Evolutionary conservation across 192 early-diverging fungal species (phyloP).

Genomic region (Backusella psychrophila): DNA sequence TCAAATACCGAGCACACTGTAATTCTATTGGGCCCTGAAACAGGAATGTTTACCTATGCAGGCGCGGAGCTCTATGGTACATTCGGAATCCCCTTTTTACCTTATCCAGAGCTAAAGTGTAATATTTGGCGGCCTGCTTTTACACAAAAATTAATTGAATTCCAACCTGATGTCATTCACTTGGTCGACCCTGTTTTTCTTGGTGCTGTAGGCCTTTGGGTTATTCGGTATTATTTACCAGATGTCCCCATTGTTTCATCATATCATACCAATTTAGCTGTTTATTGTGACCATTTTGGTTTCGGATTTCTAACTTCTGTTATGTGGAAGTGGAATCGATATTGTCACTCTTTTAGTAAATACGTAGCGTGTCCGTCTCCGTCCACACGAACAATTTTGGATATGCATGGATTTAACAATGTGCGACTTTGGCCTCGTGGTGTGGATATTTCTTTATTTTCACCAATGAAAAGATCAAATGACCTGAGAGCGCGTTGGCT

Average conservation of each 20-base stretch:
- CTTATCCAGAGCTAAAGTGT: constrained; percentile 32
- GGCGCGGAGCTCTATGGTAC: constrained; percentile 31
- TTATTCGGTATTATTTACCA: constrained; percentile 7
- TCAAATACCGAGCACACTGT: constrained; percentile 28
- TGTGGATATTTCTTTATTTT: constrained; percentile 32
- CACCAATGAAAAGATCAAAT: constrained; percentile 16
- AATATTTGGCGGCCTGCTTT: constrained; percentile 35
- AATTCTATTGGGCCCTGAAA: constrained; percentile 34
- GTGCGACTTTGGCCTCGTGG: constrained; percentile 31
- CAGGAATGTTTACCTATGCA: constrained; percentile 21
- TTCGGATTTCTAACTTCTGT: constrained; percentile 24
- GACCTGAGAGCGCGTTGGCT: constrained; percentile 28
- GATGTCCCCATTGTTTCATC: constrained; percentile 26
- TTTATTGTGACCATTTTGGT: constrained; percentile 35
- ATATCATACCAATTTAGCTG: constrained; percentile 36
- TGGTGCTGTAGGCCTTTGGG: constrained; percentile 18
- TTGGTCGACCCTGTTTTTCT: constrained; percentile 35
- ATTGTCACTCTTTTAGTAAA: constrained; percentile 23
- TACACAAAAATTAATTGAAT: constrained; percentile 20
- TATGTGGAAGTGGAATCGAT: constrained; percentile 36
- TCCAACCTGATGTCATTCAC: constrained; percentile 34
- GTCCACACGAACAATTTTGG: constrained; percentile 21
- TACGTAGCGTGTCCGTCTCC: constrained; percentile 29
- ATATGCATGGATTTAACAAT: constrained; percentile 25
- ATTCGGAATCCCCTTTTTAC: constrained; percentile 29